Base-by-base conservation (phyloP, 805 yeast species). In the Wickerhamomyces sydowiorum region DNA sequence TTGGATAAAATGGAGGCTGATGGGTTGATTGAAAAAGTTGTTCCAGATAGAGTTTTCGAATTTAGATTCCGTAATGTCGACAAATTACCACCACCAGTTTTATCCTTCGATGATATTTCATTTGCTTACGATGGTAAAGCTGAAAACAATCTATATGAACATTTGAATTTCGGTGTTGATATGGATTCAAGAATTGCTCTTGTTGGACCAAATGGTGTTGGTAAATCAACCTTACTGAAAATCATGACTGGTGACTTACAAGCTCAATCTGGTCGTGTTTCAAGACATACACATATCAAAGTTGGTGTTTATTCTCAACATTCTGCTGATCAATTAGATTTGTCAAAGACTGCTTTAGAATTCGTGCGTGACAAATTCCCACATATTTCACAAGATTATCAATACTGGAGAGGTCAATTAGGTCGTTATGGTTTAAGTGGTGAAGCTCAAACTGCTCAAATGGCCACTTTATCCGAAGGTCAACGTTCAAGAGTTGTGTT, bases 1-100 rank as follows among this genome's bases (percentile, higher is more conserved):
- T 76, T 93, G 67, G 99, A 93, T 72, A 93, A 93, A 83, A 93
- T 93, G 99, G 99, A 93, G 73, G 98, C 99, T 56, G 99, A 93
- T 65, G 99, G 99, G 62, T 76, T 86, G 59, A 86, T 93, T 60
- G 86, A 86, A 70, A 83, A 95, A 41, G 99, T 93, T 56, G 89
- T 78, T 44, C 84, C 86, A 40, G 99, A 93, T 67, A 88, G 80
- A 71, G 96, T 90, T 22, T 93, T 93, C 67, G 79, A 93, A 2
- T 93, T 93, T 80, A 77, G 85, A 59, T 93, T 93, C 78, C 88
- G 97, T 40, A 89, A 82, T 31, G 96, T 90, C 48, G 98, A 91
- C 66, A 89, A 93, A 75, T 78, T 93, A 57, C 99, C 99, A 50
- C 99, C 99, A 50, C 99, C 99, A 64, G 99, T 93, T 40, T 74